Evolutionary conservation across 306 rosid genomes (phyloP).

Genomic region (Fragaria ananassa): DNA sequence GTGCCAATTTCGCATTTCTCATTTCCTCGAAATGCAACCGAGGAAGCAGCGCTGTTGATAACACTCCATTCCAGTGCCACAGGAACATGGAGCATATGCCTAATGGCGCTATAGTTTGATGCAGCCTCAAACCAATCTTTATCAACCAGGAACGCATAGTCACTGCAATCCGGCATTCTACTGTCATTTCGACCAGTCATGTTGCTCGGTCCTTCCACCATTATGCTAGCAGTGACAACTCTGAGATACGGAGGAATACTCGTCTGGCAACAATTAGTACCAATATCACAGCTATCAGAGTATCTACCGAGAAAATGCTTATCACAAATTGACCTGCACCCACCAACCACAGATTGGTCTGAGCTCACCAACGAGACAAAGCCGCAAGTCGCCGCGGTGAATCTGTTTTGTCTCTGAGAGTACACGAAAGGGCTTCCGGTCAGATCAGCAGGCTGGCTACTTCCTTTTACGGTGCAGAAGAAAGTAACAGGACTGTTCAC

Average conservation of each 20-base stretch:
- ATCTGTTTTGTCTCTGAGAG: conserved; percentile 1
- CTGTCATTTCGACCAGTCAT: conserved; percentile 1
- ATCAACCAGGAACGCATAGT: conserved; percentile 19
- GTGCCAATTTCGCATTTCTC: background rate
- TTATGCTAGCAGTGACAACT: background rate
- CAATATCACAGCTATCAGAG: background rate
- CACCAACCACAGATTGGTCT: conserved; percentile 6
- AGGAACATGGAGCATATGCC: background rate
- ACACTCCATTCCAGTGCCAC: conserved; percentile 28
- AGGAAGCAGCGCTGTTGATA: background rate
- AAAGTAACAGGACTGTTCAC: conserved; percentile 11
- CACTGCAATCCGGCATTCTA: background rate
- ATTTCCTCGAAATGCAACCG: background rate
- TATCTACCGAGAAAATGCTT: background rate
- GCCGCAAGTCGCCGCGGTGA: conserved; percentile 28
- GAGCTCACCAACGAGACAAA: background rate
- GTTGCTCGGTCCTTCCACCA: conserved; percentile 1
- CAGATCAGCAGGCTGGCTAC: background rate
- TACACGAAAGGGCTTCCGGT: conserved; percentile 25
- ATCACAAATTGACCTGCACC: conserved; percentile 32
- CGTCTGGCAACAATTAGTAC: conserved; percentile 9
- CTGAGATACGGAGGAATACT: conserved; percentile 7
- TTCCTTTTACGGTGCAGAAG: background rate
- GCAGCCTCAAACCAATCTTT: background rate
- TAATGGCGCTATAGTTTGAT: background rate